Conservation (phyloP, 768 basidiomycete genomes). For the Mrakia gelida region DNA sequence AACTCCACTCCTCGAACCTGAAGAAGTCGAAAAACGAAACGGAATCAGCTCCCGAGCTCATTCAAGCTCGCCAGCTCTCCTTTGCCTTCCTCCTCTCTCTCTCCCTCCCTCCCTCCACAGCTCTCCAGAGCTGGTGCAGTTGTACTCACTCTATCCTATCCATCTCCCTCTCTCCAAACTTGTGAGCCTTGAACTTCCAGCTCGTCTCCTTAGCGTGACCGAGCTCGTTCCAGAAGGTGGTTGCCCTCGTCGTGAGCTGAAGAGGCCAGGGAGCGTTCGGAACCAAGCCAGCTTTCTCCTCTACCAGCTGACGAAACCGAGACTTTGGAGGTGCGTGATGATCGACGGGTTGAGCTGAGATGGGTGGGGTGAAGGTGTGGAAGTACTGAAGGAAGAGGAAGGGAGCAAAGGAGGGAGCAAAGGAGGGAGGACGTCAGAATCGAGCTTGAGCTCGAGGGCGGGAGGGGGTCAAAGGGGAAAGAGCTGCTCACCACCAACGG, state of each 20-base stretch:
- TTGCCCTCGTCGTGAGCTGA: slow-evolving; percentile 19
- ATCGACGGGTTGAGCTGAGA: background rate
- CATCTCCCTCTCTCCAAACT: slow-evolving; percentile 13
- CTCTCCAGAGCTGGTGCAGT: too few relatives aligned
- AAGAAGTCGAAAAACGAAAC: too few relatives aligned
- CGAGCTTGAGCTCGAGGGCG: too few relatives aligned
- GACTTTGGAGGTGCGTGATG: background rate
- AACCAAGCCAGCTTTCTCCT: background rate
- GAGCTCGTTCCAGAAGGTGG: slow-evolving; percentile 16
- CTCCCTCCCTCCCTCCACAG: background rate
- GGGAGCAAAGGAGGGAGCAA: background rate
- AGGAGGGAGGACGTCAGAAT: background rate
- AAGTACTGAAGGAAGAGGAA: background rate
- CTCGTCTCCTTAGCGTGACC: slow-evolving; percentile 3
- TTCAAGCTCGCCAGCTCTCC: background rate
- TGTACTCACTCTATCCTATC: slow-evolving; percentile 13
- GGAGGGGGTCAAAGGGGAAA: background rate
- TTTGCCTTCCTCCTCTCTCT: background rate
- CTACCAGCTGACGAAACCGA: background rate
- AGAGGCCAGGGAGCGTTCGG: slow-evolving; percentile 21
- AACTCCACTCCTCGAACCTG: slow-evolving; percentile 25
- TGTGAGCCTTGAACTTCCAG: slow-evolving; percentile 12
- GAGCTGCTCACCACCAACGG: background rate
- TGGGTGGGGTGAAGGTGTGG: background rate
- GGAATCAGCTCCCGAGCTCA: background rate